These are phyloP conservation scores for Firmiana major DNA, from an alignment of 345 rosid species.

Conservation along the genomic window DNA sequence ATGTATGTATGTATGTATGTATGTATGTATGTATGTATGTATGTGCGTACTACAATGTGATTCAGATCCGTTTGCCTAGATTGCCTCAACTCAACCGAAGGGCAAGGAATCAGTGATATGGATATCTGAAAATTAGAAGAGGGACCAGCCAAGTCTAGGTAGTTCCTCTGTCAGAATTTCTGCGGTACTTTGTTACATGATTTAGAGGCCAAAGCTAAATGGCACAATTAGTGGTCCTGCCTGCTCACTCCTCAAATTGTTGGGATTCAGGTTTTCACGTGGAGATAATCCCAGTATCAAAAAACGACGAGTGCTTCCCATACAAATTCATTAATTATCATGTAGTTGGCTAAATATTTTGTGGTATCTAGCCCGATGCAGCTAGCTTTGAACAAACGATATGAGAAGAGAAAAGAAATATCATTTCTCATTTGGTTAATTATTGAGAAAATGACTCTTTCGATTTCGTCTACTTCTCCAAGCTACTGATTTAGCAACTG, in stretches of 20 bases:
- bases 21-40: no score
- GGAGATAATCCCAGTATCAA: neutral
- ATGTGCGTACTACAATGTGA: neutral
- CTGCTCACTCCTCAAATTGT: neutral
- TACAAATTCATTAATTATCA: neutral
- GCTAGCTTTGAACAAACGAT: neutral
- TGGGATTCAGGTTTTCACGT: conserved; percentile 5
- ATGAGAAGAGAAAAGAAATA: no score
- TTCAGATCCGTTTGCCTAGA: neutral
- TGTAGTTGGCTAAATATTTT: neutral
- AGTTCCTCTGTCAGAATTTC: neutral
- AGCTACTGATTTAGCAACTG: neutral
- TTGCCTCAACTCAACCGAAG: neutral
- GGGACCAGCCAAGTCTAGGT: neutral
- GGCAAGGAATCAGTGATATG: neutral
- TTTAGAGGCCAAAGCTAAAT: conserved; percentile 1
- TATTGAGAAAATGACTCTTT: neutral
- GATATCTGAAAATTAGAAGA: neutral
- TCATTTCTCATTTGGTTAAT: no score
- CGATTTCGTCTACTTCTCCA: no score
- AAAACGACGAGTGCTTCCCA: neutral
- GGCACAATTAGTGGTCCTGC: neutral
- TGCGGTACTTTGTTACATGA: neutral
- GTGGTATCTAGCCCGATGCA: neutral
- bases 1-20: no score